Conservation (phyloP, 306 rosid genomes). For the Cotoneaster glaucophyllus region DNA sequence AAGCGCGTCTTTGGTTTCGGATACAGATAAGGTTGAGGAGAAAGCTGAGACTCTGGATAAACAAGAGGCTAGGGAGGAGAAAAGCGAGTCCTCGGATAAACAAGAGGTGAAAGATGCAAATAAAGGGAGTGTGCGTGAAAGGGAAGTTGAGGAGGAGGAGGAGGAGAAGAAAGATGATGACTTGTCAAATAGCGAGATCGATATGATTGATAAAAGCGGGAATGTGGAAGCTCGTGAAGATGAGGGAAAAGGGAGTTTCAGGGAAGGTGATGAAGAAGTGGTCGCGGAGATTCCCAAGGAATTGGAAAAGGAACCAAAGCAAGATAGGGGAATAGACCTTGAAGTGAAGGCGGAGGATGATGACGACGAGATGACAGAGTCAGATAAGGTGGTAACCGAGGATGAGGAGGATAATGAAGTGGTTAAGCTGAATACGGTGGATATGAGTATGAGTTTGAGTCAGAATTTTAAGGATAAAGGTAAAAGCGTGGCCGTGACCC, state of each 20-base stretch:
- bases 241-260: slow-evolving; percentile 17
- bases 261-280: slow-evolving; percentile 24
- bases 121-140: slow-evolving; percentile 16
- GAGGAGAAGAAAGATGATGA: slow-evolving; percentile 21
- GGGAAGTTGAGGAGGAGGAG: slow-evolving; percentile 23
- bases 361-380: slow-evolving; percentile 30
- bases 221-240: slow-evolving; percentile 10
- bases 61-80: slow-evolving; percentile 26
- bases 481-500: slow-evolving; percentile 51
- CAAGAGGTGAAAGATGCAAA: slow-evolving; percentile 15
- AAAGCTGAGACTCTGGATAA: slow-evolving; percentile 9
- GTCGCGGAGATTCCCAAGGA: slow-evolving; percentile 21
- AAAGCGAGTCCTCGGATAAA: slow-evolving; percentile 4
- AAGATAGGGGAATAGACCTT: slow-evolving; percentile 37
- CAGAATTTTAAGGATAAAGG: slow-evolving; percentile 75
- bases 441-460: slow-evolving; percentile 25
- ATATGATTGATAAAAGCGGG: slow-evolving; percentile 1
- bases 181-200: slow-evolving; percentile 23
- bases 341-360: slow-evolving; percentile 33
- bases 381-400: slow-evolving; percentile 28
- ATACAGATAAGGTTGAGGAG: slow-evolving; percentile 21
- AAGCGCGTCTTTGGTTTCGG: not conserved
- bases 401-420: slow-evolving; percentile 30
- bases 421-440: slow-evolving; percentile 23
- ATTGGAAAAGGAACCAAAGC: slow-evolving; percentile 29